phyloP scores from a whole-genome alignment of 2,329 filamentous ascomycete genomes.

The Exophiala oligosperma region DNA sequence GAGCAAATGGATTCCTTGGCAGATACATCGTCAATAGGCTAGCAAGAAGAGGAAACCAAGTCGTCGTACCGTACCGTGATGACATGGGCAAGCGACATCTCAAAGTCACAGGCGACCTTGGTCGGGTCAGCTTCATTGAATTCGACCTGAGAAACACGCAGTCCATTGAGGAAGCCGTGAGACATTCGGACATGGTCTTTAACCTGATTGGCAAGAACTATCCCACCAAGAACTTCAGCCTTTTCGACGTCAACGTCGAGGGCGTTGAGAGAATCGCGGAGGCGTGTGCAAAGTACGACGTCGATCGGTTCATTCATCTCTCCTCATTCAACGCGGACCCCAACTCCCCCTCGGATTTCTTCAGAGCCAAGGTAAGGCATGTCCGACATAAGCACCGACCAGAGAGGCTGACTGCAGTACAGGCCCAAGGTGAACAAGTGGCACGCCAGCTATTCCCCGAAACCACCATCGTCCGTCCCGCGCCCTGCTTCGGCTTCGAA shows the following conservation, averaged over 20 bases:
- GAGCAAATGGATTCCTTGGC: constrained; percentile 91
- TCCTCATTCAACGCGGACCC: constrained; percentile 89
- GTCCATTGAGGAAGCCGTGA: constrained; percentile 93
- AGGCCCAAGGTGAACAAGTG: constrained; percentile 78
- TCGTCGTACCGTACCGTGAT: constrained; percentile 90
- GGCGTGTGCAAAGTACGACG: constrained; percentile 94
- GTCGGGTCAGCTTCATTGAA: constrained; percentile 86
- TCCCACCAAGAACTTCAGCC: constrained; percentile 95
- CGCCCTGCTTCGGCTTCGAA: constrained; percentile 92
- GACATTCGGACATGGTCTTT: constrained; percentile 96
- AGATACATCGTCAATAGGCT: constrained; percentile 97
- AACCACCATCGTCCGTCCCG: constrained; percentile 92
- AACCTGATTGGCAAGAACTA: constrained; percentile 94
- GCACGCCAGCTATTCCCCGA: constrained; percentile 90
- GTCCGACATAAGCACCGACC: constrained; percentile 8
- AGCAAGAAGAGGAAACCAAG: constrained; percentile 89
- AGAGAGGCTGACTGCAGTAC: constrained; percentile 9
- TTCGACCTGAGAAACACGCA: constrained; percentile 91
- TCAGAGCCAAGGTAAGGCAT: constrained; percentile 71
- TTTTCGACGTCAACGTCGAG: constrained; percentile 91
- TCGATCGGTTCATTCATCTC: constrained; percentile 94
- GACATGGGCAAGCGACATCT: constrained; percentile 98
- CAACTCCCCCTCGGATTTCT: constrained; percentile 84
- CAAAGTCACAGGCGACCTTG: constrained; percentile 93
- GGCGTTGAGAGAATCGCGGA: constrained; percentile 89